Base-by-base conservation (phyloP, 768 basidiomycete genomes). In the Mycena rebaudengoi region DNA sequence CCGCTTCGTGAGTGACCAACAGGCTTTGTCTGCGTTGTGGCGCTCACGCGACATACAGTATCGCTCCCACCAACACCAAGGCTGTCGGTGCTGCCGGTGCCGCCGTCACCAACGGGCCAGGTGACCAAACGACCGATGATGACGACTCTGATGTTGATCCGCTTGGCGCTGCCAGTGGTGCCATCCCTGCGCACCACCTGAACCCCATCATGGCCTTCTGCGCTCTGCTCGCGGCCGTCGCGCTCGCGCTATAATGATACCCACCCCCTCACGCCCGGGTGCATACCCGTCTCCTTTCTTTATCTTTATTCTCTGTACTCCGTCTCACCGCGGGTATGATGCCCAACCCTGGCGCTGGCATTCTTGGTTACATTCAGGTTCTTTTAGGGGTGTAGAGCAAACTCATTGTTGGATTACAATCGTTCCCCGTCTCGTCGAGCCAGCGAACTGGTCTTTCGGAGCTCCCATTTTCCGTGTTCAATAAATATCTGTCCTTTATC, bases 141-240 rank as follows among this genome's bases (percentile, higher is more conserved):
- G 58, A 29, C 28, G 35, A 29, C 29, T 43, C 60, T 50, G 20
- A 71, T 64, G 63, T 69, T 14, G 67, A 65, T 8, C 78, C 83
- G 44, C 74, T 84, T 33, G 85, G 84, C 50, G 83, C 82, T 40
- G 79, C 80, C 51, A 82, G 83, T 57, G 81, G 74, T 56, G 76
- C 76, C 51, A 80, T 79, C 41, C 69, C 77, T 18, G 66, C 71
- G 30, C 80, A 75, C 70, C 80, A 79, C 69, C 73, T 77, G 68
- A 81, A 75, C 35, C 81, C 84, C 62, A 66, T 80, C 69, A 71
- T 84, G 69, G 74, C 76, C 50, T 67, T 85, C 63, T 73, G 78
- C 66, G 81, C 79, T 32, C 57, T 84, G 64, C 75, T 75, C 30
- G 83, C 80, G 45, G n/a, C 33, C 16, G 73, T 76, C 60, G 71